Evolutionary conservation across 129 eudicot species (phyloP), one percentile per base, ranked within the genome.

Genomic region (Pulicaria dysenterica): DNA sequence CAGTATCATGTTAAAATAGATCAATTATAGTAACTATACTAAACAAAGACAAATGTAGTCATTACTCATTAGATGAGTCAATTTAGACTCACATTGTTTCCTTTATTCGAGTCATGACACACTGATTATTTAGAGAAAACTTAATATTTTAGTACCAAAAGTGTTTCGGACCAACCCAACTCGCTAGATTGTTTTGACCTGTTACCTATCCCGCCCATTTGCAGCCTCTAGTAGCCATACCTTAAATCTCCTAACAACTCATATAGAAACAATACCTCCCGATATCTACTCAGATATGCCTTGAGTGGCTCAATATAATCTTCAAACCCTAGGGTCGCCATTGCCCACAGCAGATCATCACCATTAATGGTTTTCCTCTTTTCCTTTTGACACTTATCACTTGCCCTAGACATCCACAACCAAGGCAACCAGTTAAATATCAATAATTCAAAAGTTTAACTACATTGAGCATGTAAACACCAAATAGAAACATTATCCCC

Each of bases 371-470:
- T 89, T 87, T 89, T 89, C 79, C 90, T 82, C 72, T 89, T 86
- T 82, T 89, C 92, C 56, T 81, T 89, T 83, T 82, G 90, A 75
- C 96, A 89, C 86, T 89, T 89, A 54, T 89, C 92, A 58, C 90
- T 89, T 19, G 96, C 92, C 87, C 92, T 86, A n/a, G n/a, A n/a
- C n/a, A n/a, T n/a, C n/a, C n/a, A n/a, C n/a, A n/a, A n/a, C n/a
- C n/a, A n/a, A n/a, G n/a, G n/a, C n/a, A n/a, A n/a, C n/a, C n/a
- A n/a, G n/a, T n/a, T n/a, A n/a, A n/a, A n/a, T n/a, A n/a, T n/a
- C n/a, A 24, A 36, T 74, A 49, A 77, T 44, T 58, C 57, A n/a
- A n/a, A n/a, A n/a, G n/a, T n/a, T n/a, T n/a, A n/a, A n/a, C n/a
- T n/a, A n/a, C n/a, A n/a, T n/a, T n/a, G n/a, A n/a, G n/a, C n/a